A percentile compares a stretch with the other conserved stretches of the same genome.
Conservation (phyloP, 1,139 yeast species). For the Lodderomyces jiufengensis region DNA sequence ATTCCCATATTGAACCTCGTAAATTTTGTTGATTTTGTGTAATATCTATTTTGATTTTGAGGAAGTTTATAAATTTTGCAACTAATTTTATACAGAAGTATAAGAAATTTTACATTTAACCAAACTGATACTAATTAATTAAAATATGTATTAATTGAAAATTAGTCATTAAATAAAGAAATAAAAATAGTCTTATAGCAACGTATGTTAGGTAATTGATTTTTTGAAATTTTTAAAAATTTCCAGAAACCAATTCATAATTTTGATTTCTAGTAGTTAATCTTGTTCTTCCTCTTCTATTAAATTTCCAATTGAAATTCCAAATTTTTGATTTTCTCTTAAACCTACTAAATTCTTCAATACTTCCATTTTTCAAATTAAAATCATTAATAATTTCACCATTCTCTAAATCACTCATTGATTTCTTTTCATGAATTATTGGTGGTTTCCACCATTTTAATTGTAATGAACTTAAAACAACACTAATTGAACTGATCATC, state of each 20-base stretch:
- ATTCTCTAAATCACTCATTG: conserved; percentile 2
- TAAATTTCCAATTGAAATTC: conserved; percentile 5
- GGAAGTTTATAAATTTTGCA: too few species aligned
- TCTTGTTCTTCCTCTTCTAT: conserved; percentile 3
- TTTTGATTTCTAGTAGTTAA: conserved; percentile 5
- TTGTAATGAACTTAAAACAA: conserved; percentile 73
- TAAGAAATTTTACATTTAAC: too few species aligned
- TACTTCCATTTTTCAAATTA: conserved; percentile 27
- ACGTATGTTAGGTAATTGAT: too few species aligned
- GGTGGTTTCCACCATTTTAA: conserved; percentile 63
- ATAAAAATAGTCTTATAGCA: too few species aligned
- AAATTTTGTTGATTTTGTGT: too few species aligned
- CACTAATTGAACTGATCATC: conserved; percentile 91
- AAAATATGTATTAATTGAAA: background rate
- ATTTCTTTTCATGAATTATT: conserved; percentile 13
- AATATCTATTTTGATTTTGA: too few species aligned
- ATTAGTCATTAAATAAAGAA: background rate
- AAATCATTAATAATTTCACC: conserved; percentile 14
- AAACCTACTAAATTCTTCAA: conserved; percentile 28
- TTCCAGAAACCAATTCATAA: conserved; percentile 11
- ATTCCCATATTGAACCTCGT: too few species aligned
- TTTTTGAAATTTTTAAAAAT: background rate
- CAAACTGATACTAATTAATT: too few species aligned
- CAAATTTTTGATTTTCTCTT: conserved; percentile 18
- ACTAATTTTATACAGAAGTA: too few species aligned